Evolutionary conservation across 2,329 filamentous ascomycete species (phyloP), one percentile per base, ranked within the genome.

Genomic region (Byssochlamys sp.): DNA sequence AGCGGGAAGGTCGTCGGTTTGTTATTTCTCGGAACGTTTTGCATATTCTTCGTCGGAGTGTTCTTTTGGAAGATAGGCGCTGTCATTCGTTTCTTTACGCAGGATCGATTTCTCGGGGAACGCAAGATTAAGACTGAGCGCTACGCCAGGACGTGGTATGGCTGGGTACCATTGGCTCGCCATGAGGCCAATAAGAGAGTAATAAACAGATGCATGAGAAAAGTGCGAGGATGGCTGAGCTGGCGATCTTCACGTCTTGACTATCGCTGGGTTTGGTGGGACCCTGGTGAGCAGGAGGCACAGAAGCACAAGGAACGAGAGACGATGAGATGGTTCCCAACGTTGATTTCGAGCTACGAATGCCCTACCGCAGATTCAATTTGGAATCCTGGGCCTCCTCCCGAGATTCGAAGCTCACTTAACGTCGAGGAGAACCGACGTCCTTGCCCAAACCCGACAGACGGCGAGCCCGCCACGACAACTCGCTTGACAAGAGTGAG

Each of bases 241-340:
- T 75, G 73, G 73, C 67, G 66, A 52, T 68, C 72, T 3, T 64
- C 69, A 3, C 67, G 62, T 57, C 63, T 66, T 9, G 68, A 74
- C 55, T 75, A 74, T 60, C 65, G 60, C 51, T 73, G 72, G 71
- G 64, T 74, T 11, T 76, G 73, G 73, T 75, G 73, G 74, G 70
- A 75, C 62, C 71, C 71, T 10, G 64, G 62, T 1, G 63, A 69
- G 25, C 61, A 65, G 48, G 66, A 64, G 27, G 55, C 59, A 26
- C 53, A 66, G 52, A 60, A 59, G 50, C 66, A 66, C 1, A 54
- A 60, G 31, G 58, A 63, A 25, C 60, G 55, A 54, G 61, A 51
- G 31, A 29, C 33, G 3, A 45, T 66, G 50, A 58, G 60, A 31
- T 67, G 67, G 62, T 12, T 73, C 28, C 68, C 67, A 3, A 59